Percentiles rank a stretch among this genome's conserved stretches.
Evolutionary conservation across 106 monocot genomes (phyloP).

Genomic region (Allium fistulosum): DNA sequence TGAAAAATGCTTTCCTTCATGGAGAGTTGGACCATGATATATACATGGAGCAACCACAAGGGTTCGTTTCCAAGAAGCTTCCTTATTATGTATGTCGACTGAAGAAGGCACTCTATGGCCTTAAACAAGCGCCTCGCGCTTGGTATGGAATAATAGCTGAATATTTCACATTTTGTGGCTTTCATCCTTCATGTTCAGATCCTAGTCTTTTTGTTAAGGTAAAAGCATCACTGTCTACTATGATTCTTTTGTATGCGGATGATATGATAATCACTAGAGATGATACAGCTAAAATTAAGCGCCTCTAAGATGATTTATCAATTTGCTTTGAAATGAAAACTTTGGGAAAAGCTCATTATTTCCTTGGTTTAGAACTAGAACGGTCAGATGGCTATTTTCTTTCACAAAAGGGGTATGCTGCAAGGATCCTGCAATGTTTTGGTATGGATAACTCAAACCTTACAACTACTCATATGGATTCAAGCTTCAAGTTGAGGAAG

Average conservation of each 20-base stretch:
- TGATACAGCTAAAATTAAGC: background rate
- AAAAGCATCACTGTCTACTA: too few relatives aligned
- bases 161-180: background rate
- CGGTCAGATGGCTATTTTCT: background rate
- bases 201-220: too few relatives aligned
- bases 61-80: background rate
- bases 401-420: too few relatives aligned
- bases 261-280: background rate
- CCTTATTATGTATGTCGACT: conserved; percentile 1
- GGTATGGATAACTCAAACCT: too few relatives aligned
- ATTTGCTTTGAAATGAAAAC: conserved; percentile 9
- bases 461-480: too few relatives aligned
- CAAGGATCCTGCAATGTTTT: too few relatives aligned
- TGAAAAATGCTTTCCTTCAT: background rate
- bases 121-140: conserved; percentile 10
- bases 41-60: conserved; percentile 11
- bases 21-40: background rate
- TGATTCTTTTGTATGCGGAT: background rate
- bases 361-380: background rate
- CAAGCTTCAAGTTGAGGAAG: too few relatives aligned
- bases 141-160: conserved; percentile 4
- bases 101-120: conserved; percentile 3
- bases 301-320: background rate
- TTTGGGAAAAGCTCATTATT: background rate
- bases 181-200: background rate